Conservation (phyloP, 1,284 basidiomycete species). For the Puccinia triticina region DNA sequence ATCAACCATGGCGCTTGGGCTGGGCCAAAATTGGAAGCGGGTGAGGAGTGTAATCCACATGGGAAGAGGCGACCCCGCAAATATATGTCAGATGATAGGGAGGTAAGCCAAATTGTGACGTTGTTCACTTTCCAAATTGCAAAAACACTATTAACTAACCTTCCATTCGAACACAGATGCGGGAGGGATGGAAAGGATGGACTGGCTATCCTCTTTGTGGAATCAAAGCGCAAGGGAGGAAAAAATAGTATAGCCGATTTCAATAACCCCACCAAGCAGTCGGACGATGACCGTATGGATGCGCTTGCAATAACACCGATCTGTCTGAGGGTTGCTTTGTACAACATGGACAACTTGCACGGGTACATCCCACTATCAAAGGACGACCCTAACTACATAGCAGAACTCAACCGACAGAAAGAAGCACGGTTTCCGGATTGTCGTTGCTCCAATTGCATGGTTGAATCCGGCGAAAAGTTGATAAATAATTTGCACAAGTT, state of each 20-base stretch:
- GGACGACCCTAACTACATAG: neutral
- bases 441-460: neutral
- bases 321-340: neutral
- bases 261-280: neutral
- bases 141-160: neutral
- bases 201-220: neutral
- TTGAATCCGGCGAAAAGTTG: neutral
- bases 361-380: neutral
- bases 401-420: neutral
- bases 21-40: too few species aligned
- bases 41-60: too few species aligned
- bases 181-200: neutral
- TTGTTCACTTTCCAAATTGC: neutral
- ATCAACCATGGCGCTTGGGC: neutral
- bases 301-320: neutral
- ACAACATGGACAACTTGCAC: neutral
- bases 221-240: neutral
- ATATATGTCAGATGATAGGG: neutral
- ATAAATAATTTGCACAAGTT: neutral
- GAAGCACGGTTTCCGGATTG: neutral
- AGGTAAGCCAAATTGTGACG: neutral
- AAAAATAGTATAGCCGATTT: neutral
- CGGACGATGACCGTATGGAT: constrained; percentile 2
- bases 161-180: neutral
- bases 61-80: neutral